These are phyloP conservation scores for Flaveria bidentis DNA, from an alignment of 129 eudicot species.

Conservation along the genomic window DNA sequence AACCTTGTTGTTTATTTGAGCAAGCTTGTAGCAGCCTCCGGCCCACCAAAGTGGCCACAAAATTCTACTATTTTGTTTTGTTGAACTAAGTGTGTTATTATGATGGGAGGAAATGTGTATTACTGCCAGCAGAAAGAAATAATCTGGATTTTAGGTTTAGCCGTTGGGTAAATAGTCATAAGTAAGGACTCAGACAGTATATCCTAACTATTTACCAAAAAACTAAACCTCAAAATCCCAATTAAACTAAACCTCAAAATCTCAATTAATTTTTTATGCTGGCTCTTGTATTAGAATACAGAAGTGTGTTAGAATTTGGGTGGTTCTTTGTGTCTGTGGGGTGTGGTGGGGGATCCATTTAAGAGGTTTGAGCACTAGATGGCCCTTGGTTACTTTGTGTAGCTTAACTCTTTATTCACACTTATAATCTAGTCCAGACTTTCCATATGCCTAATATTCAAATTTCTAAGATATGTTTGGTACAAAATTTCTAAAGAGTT, in stretches of 20 bases:
- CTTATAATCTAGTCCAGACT: neutral
- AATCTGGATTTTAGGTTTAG: neutral
- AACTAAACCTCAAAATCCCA: too few species aligned
- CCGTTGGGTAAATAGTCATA: too few species aligned
- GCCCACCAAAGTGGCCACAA: neutral
- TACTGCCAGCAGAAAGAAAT: too few species aligned
- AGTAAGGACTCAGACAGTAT: too few species aligned
- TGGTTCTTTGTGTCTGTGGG: too few species aligned
- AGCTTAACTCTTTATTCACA: neutral
- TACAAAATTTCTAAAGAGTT: neutral
- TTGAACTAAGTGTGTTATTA: neutral
- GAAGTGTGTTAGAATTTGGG: too few species aligned
- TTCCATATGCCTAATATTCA: neutral
- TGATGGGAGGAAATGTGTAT: neutral
- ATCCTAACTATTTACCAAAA: too few species aligned
- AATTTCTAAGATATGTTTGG: neutral
- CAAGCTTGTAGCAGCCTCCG: neutral
- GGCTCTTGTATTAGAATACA: too few species aligned
- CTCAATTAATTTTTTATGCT: too few species aligned
- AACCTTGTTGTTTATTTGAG: conserved; percentile 5
- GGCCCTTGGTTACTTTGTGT: neutral
- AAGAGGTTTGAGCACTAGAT: too few species aligned
- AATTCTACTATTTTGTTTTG: neutral
- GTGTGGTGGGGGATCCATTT: too few species aligned
- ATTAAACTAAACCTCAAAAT: too few species aligned